Percentiles rank a stretch among this genome's conserved stretches.
phyloP scores from a whole-genome alignment of 768 basidiomycete species.

The Pholiota molesta region DNA sequence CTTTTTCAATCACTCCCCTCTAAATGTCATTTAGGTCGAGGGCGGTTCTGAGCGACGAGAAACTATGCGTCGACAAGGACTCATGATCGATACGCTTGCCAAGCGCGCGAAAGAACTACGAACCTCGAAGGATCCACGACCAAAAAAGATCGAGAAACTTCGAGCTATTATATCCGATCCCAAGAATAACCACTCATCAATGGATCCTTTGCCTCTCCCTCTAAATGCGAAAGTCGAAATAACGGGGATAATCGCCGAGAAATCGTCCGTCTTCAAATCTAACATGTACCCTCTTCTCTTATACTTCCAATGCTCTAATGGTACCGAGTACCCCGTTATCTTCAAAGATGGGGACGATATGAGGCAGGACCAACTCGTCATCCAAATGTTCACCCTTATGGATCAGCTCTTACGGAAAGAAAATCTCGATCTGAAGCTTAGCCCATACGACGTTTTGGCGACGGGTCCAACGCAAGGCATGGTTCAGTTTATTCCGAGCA shows the following conservation, averaged over 20 bases:
- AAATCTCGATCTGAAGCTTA: conserved; percentile 91
- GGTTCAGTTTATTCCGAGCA: conserved; percentile 95
- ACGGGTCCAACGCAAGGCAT: conserved; percentile 93
- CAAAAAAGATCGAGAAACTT: conserved; percentile 97
- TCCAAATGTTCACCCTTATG: conserved; percentile 99
- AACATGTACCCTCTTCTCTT: conserved; percentile 92
- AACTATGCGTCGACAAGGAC: conserved; percentile 88
- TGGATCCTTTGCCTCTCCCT: conserved; percentile 85
- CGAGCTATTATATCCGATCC: conserved; percentile 83
- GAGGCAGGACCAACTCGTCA: conserved; percentile 97
- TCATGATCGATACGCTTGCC: conserved; percentile 84
- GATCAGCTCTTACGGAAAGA: conserved; percentile 91
- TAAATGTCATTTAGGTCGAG: conserved; percentile 47
- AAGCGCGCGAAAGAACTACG: conserved; percentile 87
- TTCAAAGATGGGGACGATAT: conserved; percentile 99
- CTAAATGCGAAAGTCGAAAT: conserved; percentile 86
- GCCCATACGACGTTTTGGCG: conserved; percentile 90
- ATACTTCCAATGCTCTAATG: conserved; percentile 85
- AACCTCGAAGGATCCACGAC: conserved; percentile 88
- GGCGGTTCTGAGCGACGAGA: conserved; percentile 84
- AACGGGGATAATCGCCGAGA: conserved; percentile 87
- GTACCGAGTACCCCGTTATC: conserved; percentile 89
- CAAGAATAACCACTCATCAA: conserved; percentile 80
- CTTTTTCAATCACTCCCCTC: neutral
- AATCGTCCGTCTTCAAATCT: conserved; percentile 96